These are phyloP conservation scores for Maudiozyma bulderi DNA, from an alignment of 805 yeast species.

Conservation along the genomic window DNA sequence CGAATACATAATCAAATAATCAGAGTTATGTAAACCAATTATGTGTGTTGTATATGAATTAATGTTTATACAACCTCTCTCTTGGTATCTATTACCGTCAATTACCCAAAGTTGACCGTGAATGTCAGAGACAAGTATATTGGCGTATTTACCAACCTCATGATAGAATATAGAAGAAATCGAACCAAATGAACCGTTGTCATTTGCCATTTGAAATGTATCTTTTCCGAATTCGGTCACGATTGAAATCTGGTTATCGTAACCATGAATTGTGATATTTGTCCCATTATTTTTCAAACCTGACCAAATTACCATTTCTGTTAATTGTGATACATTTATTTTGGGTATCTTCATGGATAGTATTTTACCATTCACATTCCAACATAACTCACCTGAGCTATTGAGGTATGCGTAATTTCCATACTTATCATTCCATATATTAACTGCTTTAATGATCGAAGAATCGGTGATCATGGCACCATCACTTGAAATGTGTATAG, in stretches of 20 bases:
- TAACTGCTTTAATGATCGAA: neutral
- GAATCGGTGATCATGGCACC: neutral
- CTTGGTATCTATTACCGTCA: conserved; percentile 2
- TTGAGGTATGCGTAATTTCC: neutral
- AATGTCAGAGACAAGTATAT: conserved; percentile 11
- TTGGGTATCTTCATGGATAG: neutral
- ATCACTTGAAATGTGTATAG: neutral
- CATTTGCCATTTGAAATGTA: neutral
- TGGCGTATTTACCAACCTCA: neutral
- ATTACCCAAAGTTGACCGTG: conserved; percentile 12
- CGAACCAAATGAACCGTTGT: neutral
- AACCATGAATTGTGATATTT: conserved; percentile 6
- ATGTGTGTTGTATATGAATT: conserved; percentile 5
- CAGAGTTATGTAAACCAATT: conserved; percentile 2
- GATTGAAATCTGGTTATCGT: conserved; percentile 6
- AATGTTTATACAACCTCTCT: conserved; percentile 4
- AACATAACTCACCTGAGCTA: neutral
- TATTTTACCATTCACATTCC: neutral
- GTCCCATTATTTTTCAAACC: neutral
- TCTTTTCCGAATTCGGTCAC: neutral
- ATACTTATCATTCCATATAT: neutral
- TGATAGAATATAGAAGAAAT: conserved; percentile 1
- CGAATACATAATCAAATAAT: conserved; percentile 1
- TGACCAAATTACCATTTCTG: neutral
- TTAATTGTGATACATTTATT: too few relatives aligned